Evolutionary conservation across 1,284 basidiomycete genomes (phyloP).

Genomic region (Fomes fomentarius): DNA sequence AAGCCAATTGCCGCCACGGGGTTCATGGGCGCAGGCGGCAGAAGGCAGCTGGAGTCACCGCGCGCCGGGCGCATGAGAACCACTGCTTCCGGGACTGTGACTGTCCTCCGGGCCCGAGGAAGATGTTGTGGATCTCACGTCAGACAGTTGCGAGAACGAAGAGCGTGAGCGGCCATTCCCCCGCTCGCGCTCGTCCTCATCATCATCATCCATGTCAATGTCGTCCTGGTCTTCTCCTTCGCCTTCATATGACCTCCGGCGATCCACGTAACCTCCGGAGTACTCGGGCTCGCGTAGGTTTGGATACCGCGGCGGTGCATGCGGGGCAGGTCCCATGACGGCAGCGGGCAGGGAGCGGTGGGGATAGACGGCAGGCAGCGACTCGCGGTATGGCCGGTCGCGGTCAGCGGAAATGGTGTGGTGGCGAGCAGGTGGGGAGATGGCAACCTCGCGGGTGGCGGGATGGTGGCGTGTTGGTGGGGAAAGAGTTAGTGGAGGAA

Average conservation of each 20-base stretch:
- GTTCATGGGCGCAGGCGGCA: constrained; percentile 8
- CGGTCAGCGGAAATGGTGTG: constrained; percentile 6
- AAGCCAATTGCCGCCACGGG: background rate
- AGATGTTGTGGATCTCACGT: constrained; percentile 32
- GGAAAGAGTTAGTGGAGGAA: constrained; percentile 26
- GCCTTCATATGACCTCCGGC: constrained; percentile 45
- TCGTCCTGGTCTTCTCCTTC: constrained; percentile 33
- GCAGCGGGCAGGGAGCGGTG: constrained; percentile 21
- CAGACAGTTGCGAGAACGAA: constrained; percentile 28
- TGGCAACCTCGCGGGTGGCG: constrained; percentile 2
- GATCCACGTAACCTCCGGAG: constrained; percentile 54
- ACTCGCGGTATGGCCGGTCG: constrained; percentile 13
- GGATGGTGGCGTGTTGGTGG: background rate
- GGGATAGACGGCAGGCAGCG: constrained; percentile 21
- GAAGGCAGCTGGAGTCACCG: background rate
- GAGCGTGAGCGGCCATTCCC: constrained; percentile 14
- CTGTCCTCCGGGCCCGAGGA: constrained; percentile 25
- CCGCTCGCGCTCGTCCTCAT: constrained; percentile 12
- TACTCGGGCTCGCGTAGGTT: constrained; percentile 33
- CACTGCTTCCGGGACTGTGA: no score
- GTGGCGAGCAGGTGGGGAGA: constrained; percentile 5
- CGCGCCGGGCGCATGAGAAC: constrained; percentile 10
- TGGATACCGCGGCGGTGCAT: constrained; percentile 4
- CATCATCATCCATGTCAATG: constrained; percentile 18
- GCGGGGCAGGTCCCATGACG: constrained; percentile 20